These are phyloP conservation scores for Nicotiana obtusifolia DNA, from an alignment of 257 asterid species.

Conservation along the genomic window DNA sequence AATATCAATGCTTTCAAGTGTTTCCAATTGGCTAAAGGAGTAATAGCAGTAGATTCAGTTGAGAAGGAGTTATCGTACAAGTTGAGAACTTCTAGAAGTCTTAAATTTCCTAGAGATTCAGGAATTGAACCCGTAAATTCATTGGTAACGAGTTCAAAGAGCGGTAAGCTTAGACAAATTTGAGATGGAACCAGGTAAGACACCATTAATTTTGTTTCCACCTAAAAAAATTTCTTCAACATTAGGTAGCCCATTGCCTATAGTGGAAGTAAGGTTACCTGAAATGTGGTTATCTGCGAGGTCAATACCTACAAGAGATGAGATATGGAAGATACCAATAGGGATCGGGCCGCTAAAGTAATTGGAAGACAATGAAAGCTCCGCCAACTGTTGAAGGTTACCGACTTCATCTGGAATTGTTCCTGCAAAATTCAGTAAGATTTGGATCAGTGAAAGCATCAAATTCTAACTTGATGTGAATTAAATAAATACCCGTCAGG, in stretches of 20 bases:
- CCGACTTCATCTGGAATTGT: conserved; percentile 23
- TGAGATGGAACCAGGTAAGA: conserved; percentile 15
- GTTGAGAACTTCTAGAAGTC: background rate
- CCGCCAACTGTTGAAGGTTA: conserved; percentile 10
- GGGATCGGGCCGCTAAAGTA: conserved; percentile 19
- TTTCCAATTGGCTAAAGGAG: conserved; percentile 23
- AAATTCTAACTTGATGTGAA: background rate
- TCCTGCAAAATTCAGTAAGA: conserved; percentile 9
- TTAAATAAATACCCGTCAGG: conserved; percentile 12
- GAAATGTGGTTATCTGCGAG: conserved; percentile 20
- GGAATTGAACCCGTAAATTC: conserved; percentile 13
- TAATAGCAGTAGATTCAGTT: conserved; percentile 12
- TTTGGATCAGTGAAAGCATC: too few relatives aligned
- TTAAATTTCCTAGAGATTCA: conserved; percentile 8
- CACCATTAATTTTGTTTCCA: background rate
- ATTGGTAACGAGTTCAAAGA: background rate
- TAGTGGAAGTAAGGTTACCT: conserved; percentile 19
- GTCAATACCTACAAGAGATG: conserved; percentile 12
- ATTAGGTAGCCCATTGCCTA: conserved; percentile 4
- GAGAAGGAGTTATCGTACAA: background rate
- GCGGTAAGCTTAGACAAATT: conserved; percentile 5
- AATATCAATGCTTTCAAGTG: background rate
- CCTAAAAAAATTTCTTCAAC: conserved; percentile 1
- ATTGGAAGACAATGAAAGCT: conserved; percentile 8
- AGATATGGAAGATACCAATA: conserved; percentile 17